Conservation (phyloP, 2,329 filamentous ascomycete genomes). For the Neophaeococcomyces mojaviensis region DNA sequence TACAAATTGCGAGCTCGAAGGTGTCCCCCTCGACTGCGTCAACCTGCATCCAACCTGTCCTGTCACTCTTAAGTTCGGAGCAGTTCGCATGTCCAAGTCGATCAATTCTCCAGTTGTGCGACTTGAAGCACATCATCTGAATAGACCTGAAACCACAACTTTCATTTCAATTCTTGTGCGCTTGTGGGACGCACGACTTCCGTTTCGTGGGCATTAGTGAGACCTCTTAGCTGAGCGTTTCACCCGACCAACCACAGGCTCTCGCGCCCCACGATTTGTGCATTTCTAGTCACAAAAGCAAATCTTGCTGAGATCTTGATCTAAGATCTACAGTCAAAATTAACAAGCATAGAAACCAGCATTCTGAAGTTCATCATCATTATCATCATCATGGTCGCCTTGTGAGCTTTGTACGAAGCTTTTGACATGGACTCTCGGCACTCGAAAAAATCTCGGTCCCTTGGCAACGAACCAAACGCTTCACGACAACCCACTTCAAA, state of each 20-base stretch:
- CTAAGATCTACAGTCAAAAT: neutral
- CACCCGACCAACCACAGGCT: neutral
- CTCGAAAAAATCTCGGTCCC: slow-evolving; percentile 21
- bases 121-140: neutral
- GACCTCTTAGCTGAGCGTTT: slow-evolving; percentile 11
- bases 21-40: neutral
- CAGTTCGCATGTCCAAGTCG: slow-evolving; percentile 2
- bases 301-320: neutral
- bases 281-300: neutral
- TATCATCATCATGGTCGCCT: neutral
- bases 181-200: neutral
- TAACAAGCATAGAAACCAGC: neutral
- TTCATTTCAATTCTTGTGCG: neutral
- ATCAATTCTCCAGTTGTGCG: slow-evolving; percentile 5
- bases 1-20: neutral
- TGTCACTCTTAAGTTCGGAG: neutral
- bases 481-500: slow-evolving; percentile 9
- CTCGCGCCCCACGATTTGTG: neutral
- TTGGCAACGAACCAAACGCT: slow-evolving; percentile 16
- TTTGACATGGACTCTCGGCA: slow-evolving; percentile 20
- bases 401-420: slow-evolving; percentile 4
- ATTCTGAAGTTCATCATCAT: neutral
- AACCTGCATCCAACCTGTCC: slow-evolving; percentile 5
- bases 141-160: neutral
- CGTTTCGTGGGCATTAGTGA: neutral